These are phyloP conservation scores for Zygotorulaspora danielsina DNA, from an alignment of 805 yeast genomes.

Conservation along the genomic window DNA sequence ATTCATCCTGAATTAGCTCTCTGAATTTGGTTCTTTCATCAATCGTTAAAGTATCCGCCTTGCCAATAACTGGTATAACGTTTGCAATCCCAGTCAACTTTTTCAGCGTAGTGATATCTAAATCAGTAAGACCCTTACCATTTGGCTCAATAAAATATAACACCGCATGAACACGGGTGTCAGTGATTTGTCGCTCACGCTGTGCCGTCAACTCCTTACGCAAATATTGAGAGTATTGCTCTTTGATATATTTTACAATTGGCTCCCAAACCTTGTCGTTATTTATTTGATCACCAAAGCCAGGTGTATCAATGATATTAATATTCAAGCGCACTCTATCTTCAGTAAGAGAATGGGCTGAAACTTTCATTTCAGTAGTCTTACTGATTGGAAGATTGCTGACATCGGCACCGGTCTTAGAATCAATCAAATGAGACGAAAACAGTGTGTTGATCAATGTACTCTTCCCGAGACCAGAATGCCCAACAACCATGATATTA, in stretches of 20 bases:
- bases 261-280: slow-evolving; percentile 98
- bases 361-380: slow-evolving; percentile 78
- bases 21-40: slow-evolving; percentile 81
- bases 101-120: slow-evolving; percentile 78
- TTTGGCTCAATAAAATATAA: slow-evolving; percentile 88
- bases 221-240: slow-evolving; percentile 85
- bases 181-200: slow-evolving; percentile 76
- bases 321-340: slow-evolving; percentile 82
- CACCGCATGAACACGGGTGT: slow-evolving; percentile 90
- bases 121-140: slow-evolving; percentile 74
- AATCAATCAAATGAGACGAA: slow-evolving; percentile 69
- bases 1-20: slow-evolving; percentile 70
- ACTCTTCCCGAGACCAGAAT: slow-evolving; percentile 91
- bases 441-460: slow-evolving; percentile 89
- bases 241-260: slow-evolving; percentile 87
- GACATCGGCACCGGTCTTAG: slow-evolving; percentile 61
- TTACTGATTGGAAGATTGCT: slow-evolving; percentile 71
- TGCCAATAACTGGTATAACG: slow-evolving; percentile 93
- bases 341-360: slow-evolving; percentile 69
- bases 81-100: slow-evolving; percentile 86
- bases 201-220: slow-evolving; percentile 94
- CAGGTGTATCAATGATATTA: slow-evolving; percentile 94
- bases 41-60: slow-evolving; percentile 82
- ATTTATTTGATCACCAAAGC: slow-evolving; percentile 95
- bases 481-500: slow-evolving; percentile 90